Evolutionary conservation across 106 monocot genomes (phyloP).

Genomic region (Gastrodia elata): DNA sequence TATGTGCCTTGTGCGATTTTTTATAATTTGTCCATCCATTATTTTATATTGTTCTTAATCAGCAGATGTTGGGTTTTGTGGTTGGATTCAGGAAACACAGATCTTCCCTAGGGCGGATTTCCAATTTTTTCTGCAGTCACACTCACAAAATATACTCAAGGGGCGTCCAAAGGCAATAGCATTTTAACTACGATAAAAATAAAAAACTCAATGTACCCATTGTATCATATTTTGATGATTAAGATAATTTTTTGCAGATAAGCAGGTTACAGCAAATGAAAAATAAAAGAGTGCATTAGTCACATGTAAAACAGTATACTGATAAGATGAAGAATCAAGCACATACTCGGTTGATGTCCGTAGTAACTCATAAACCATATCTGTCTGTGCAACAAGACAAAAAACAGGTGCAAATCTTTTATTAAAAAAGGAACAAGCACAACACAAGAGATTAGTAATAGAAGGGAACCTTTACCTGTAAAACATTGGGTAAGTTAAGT

Average conservation of each 20-base stretch:
- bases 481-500: conserved; percentile 92
- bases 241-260: neutral
- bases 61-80: neutral
- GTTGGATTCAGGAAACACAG: neutral
- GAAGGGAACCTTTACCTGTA: conserved; percentile 56
- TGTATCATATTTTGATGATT: neutral
- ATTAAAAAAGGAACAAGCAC: neutral
- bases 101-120: neutral
- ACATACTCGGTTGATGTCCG: conserved; percentile 99
- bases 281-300: neutral
- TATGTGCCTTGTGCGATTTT: neutral
- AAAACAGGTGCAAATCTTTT: neutral
- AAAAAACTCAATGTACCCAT: no score
- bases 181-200: neutral
- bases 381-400: conserved; percentile 50
- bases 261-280: neutral
- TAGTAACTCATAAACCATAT: conserved; percentile 97
- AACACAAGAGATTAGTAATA: conserved; percentile 2
- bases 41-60: neutral
- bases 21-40: neutral
- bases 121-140: neutral
- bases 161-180: neutral
- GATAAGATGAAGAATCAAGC: neutral
- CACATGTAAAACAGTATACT: neutral
- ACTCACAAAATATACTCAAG: neutral